A percentile compares a stretch with the other conserved stretches of the same genome.
Evolutionary conservation across 192 early-diverging fungal genomes (phyloP).

Genomic region (Backusella tuberculispora): DNA sequence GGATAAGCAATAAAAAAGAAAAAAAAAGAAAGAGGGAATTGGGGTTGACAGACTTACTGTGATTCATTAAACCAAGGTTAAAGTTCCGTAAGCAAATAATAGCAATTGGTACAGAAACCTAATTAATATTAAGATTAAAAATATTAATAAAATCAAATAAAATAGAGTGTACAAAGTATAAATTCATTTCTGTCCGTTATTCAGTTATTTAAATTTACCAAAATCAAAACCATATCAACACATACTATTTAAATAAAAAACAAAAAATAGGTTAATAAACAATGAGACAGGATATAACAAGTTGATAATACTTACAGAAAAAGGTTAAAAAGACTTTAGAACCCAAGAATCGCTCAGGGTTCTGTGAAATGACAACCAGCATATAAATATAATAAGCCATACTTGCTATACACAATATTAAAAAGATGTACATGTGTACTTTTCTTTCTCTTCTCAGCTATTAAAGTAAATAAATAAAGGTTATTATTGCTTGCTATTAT

Average conservation of each 20-base stretch:
- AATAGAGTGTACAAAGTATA: neutral
- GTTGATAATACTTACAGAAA: slow-evolving; percentile 55
- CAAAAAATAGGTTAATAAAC: neutral
- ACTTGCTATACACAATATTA: slow-evolving; percentile 60
- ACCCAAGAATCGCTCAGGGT: slow-evolving; percentile 45
- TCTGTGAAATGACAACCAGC: slow-evolving; percentile 60
- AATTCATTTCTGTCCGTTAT: neutral
- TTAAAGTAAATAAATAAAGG: neutral
- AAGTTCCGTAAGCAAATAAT: slow-evolving; percentile 70
- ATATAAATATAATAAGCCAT: slow-evolving; percentile 73
- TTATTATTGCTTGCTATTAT: too few species aligned
- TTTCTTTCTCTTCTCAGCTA: slow-evolving; percentile 59
- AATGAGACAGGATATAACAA: slow-evolving; percentile 36
- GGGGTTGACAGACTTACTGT: slow-evolving; percentile 50
- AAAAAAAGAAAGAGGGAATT: neutral
- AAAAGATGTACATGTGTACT: slow-evolving; percentile 60
- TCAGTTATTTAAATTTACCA: slow-evolving; percentile 36
- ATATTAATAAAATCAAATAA: slow-evolving; percentile 17
- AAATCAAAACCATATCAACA: slow-evolving; percentile 50
- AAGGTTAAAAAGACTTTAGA: slow-evolving; percentile 56
- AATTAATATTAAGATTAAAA: neutral
- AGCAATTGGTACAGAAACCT: slow-evolving; percentile 56
- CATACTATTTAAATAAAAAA: slow-evolving; percentile 41
- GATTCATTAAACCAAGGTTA: slow-evolving; percentile 70
- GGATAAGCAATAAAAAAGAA: slow-evolving; percentile 5